Evolutionary conservation across 2,329 filamentous ascomycete genomes (phyloP), one percentile per base, ranked within the genome.

Genomic region (Epichloe gansuensis): DNA sequence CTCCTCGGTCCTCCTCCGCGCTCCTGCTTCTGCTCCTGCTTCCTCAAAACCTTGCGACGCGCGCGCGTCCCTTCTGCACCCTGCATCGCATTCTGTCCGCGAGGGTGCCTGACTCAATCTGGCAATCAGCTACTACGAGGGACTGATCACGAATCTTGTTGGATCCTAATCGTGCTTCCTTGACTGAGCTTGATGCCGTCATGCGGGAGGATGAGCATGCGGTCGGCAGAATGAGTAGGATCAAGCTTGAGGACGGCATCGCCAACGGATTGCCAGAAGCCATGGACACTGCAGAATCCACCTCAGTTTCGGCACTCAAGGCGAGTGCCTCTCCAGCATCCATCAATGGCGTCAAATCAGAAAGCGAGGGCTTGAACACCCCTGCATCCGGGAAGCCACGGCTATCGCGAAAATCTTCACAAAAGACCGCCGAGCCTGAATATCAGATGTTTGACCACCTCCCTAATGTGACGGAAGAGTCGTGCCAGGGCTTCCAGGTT

Each of bases 391-490:
- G 51, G 70, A 70, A 80, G 41, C 79, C 84, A 45, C 93, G 87
- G 68, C 72, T 86, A 53, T 77, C 83, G 58, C 84, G 89, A 60
- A 88, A 85, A 63, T 72, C 80, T 39, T 85, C 86, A 21, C 81
- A 87, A 59, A 66, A 95, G 66, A 67, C 82, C 48, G 68, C 78
- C 53, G 69, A 76, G 55, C 79, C 81, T 52, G 75, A 82, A 53
- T 76, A 82, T 50, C 74, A 74, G 51, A 72, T 95, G 11, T 95
- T 86, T 66, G 68, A 76, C 61, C 76, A 95, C 66, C 72, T 91
- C 34, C 84, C 87, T 40, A 85, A 96, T 67, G 82, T 81, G 58
- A 95, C 89, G 3, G 70, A 74, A 38, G 87, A 93, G 60, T 87
- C 93, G 4, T 83, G 79, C 59, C 72, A 75, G 27, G 80, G 81